These are phyloP conservation scores for Fagus sylvatica DNA, from an alignment of 306 rosid species.

Conservation along the genomic window DNA sequence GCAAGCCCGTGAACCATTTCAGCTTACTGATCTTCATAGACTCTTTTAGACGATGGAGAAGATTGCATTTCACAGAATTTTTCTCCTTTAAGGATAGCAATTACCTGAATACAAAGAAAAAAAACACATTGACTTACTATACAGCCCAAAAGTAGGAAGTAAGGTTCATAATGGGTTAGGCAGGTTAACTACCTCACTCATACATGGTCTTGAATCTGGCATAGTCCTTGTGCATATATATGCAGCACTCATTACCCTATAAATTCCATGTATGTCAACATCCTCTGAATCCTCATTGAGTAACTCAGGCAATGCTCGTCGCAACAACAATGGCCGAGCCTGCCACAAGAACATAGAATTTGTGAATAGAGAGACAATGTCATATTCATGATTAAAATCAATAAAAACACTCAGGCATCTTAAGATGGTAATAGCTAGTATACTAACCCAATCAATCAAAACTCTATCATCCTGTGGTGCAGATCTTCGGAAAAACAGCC, in stretches of 20 bases:
- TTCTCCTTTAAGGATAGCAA: constrained; percentile 24
- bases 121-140: not conserved
- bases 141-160: not conserved
- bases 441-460: constrained; percentile 28
- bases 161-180: not conserved
- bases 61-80: constrained; percentile 14
- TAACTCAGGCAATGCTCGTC: constrained; percentile 25
- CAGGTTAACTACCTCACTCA: constrained; percentile 23
- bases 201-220: constrained; percentile 21
- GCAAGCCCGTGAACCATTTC: not conserved
- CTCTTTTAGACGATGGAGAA: not conserved
- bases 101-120: constrained; percentile 1
- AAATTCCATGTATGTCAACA: constrained; percentile 22
- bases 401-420: not conserved
- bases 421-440: not conserved
- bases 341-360: not conserved
- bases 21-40: not conserved
- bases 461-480: constrained; percentile 15
- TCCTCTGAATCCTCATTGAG: constrained; percentile 20
- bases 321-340: constrained; percentile 31
- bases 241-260: constrained; percentile 24
- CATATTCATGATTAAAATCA: not conserved
- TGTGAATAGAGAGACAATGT: not conserved
- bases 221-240: constrained; percentile 6
- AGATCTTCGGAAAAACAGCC: constrained; percentile 27